These are phyloP conservation scores for Entomortierella parvispora DNA, from an alignment of 192 early-diverging fungal genomes.

Conservation along the genomic window DNA sequence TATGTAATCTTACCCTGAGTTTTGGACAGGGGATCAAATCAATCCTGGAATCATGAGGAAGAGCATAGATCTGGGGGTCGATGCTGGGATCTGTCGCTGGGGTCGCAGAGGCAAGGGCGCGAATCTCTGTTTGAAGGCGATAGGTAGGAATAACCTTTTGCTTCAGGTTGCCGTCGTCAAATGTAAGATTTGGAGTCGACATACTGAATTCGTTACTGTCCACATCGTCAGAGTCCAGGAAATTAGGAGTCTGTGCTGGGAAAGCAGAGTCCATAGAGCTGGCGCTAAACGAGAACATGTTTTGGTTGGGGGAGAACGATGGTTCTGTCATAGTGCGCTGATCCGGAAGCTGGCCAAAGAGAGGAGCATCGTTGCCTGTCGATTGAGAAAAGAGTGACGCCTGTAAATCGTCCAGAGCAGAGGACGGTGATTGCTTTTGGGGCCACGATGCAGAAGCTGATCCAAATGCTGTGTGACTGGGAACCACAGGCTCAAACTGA, in stretches of 20 bases:
- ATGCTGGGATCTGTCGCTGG: slow-evolving; percentile 48
- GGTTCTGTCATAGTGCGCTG: slow-evolving; percentile 1
- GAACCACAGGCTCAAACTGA: slow-evolving; percentile 6
- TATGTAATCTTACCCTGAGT: slow-evolving; percentile 7
- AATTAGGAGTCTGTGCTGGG: slow-evolving; percentile 24
- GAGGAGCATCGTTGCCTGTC: slow-evolving; percentile 7
- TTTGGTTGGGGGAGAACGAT: slow-evolving; percentile 48
- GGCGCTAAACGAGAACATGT: slow-evolving; percentile 39
- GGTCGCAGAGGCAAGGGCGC: slow-evolving; percentile 34
- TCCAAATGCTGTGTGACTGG: slow-evolving; percentile 9
- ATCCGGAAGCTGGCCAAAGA: slow-evolving; percentile 32
- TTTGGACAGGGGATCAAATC: slow-evolving; percentile 56
- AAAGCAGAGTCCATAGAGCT: slow-evolving; percentile 37
- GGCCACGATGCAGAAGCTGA: slow-evolving; percentile 23
- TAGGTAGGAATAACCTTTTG: slow-evolving; percentile 25
- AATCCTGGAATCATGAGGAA: slow-evolving; percentile 53
- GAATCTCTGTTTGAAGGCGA: slow-evolving; percentile 44
- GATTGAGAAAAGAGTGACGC: slow-evolving; percentile 19
- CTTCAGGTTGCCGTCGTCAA: slow-evolving; percentile 30
- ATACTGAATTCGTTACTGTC: slow-evolving; percentile 51
- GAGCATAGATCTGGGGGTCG: slow-evolving; percentile 41
- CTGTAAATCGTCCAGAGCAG: slow-evolving; percentile 28
- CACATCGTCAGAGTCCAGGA: slow-evolving; percentile 49
- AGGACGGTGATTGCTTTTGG: slow-evolving; percentile 24
- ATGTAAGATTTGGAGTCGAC: slow-evolving; percentile 25